Conservation (phyloP, 2,329 filamentous ascomycete genomes). For the Lachnellula subtilissima region DNA sequence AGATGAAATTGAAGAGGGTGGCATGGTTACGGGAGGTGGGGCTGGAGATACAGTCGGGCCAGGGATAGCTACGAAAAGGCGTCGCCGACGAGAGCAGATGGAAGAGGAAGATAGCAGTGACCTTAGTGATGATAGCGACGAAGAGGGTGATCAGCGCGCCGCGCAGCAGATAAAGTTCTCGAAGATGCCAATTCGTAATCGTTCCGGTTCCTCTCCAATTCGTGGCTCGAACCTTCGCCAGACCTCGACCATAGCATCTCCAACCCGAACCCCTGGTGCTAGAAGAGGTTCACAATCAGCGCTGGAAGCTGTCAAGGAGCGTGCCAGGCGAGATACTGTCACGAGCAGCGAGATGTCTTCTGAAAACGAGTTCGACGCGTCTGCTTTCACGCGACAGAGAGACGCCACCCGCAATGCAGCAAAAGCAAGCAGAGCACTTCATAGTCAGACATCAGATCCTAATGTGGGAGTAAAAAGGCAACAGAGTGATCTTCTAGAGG, state of each 20-base stretch:
- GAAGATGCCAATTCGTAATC: conserved; percentile 85
- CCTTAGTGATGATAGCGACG: conserved; percentile 77
- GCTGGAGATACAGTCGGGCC: conserved; percentile 65
- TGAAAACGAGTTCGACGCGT: conserved; percentile 71
- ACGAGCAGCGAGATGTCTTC: conserved; percentile 81
- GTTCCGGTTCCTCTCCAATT: conserved; percentile 84
- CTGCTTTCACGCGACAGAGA: conserved; percentile 58
- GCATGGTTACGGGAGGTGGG: conserved; percentile 62
- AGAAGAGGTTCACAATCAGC: conserved; percentile 67
- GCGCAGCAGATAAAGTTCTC: conserved; percentile 91
- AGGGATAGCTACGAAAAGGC: conserved; percentile 60
- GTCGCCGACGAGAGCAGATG: conserved; percentile 65
- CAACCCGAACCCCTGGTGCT: conserved; percentile 42
- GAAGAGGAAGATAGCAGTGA: conserved; percentile 79
- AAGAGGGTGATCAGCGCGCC: conserved; percentile 66
- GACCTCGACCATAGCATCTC: conserved; percentile 69
- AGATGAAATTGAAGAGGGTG: conserved; percentile 60
- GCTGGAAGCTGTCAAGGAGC: conserved; percentile 64
- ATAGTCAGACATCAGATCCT: conserved; percentile 49
- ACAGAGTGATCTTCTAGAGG: conserved; percentile 45
- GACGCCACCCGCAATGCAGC: conserved; percentile 56
- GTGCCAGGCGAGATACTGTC: conserved; percentile 67
- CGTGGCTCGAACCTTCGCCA: conserved; percentile 61
- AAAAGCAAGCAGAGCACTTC: conserved; percentile 47
- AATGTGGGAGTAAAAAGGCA: conserved; percentile 31